Evolutionary conservation across 495 filamentous ascomycete genomes (phyloP).

Genomic region (Penicillium cinerascens): DNA sequence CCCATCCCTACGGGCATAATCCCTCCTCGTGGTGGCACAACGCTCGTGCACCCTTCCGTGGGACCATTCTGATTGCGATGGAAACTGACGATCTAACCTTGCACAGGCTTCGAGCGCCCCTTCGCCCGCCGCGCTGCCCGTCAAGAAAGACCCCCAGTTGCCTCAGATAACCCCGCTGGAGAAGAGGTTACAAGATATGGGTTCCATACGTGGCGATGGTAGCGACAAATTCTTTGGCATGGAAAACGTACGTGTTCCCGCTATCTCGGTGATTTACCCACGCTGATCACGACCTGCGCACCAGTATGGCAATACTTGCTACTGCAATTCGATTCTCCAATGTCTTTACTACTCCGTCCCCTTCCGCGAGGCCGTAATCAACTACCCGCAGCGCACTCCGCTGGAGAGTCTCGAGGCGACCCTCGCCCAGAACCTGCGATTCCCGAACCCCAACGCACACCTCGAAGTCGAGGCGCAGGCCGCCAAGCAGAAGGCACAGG

Average conservation of each 20-base stretch:
- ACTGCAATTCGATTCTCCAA: constrained; percentile 97
- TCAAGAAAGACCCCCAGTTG: constrained; percentile 70
- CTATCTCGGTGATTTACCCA: neutral
- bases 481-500: constrained; percentile 40
- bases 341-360: constrained; percentile 93
- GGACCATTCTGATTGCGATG: constrained; percentile 13
- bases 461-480: constrained; percentile 42
- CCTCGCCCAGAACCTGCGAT: constrained; percentile 42
- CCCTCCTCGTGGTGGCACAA: constrained; percentile 14
- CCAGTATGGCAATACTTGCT: constrained; percentile 97
- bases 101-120: constrained; percentile 42
- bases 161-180: constrained; percentile 74
- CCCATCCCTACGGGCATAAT: constrained; percentile 12
- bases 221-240: constrained; percentile 98
- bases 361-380: constrained; percentile 93
- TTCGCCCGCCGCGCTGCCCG: constrained; percentile 37
- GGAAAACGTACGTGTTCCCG: constrained; percentile 74
- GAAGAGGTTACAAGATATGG: constrained; percentile 76
- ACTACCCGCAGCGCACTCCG: constrained; percentile 71
- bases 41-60: constrained; percentile 10
- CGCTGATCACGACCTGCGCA: constrained; percentile 1
- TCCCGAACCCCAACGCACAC: constrained; percentile 41
- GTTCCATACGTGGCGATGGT: constrained; percentile 76
- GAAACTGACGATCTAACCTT: constrained; percentile 11
- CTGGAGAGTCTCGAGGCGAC: constrained; percentile 50